These are phyloP conservation scores for Nannizziopsis barbatae DNA, from an alignment of 2,329 filamentous ascomycete genomes.

Conservation along the genomic window DNA sequence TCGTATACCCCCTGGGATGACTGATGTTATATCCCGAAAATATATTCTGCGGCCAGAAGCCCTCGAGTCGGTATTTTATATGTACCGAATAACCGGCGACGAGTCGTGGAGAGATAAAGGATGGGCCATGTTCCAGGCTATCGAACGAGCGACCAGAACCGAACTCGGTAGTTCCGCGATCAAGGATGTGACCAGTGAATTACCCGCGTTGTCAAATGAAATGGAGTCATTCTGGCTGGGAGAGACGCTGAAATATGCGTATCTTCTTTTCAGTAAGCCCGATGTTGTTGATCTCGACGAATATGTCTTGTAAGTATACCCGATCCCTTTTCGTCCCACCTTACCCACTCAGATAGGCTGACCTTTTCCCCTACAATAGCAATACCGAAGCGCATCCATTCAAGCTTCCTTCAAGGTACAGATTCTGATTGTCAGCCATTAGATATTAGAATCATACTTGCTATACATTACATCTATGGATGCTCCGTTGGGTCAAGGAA, in stretches of 20 bases:
- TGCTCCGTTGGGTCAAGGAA: no score
- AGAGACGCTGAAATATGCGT: conserved; percentile 90
- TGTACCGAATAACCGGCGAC: conserved; percentile 82
- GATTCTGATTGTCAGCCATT: neutral
- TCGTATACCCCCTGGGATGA: conserved; percentile 35
- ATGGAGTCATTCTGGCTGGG: conserved; percentile 91
- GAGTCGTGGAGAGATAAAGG: conserved; percentile 64
- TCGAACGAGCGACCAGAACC: conserved; percentile 56
- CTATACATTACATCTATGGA: no score
- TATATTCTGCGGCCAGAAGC: conserved; percentile 56
- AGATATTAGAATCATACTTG: no score
- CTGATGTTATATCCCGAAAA: conserved; percentile 27
- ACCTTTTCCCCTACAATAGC: conserved; percentile 9
- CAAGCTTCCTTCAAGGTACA: conserved; percentile 16
- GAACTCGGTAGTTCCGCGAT: conserved; percentile 53
- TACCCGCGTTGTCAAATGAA: conserved; percentile 51
- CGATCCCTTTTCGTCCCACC: no score
- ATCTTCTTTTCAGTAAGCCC: conserved; percentile 62
- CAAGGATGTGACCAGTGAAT: conserved; percentile 28
- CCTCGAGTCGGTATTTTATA: conserved; percentile 79
- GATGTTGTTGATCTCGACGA: conserved; percentile 55
- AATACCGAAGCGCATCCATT: conserved; percentile 47
- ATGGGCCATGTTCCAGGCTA: conserved; percentile 72
- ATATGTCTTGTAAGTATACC: conserved; percentile 45
- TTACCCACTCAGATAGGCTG: neutral